These are phyloP conservation scores for Syncephalastrum contaminatum DNA, from an alignment of 371 early-diverging fungal genomes.

Conservation along the genomic window DNA sequence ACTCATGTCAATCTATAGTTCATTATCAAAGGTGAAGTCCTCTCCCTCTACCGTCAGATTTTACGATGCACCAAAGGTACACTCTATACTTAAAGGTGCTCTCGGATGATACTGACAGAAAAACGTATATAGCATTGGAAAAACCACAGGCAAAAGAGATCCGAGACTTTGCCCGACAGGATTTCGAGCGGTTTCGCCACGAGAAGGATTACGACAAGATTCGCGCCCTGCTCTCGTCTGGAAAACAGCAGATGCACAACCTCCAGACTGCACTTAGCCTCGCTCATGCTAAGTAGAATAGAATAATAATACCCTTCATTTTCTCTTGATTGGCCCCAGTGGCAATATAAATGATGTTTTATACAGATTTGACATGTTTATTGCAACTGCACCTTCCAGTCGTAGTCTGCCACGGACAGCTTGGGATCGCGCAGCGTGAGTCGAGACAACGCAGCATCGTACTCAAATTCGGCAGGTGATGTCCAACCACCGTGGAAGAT, in stretches of 20 bases:
- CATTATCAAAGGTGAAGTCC: slow-evolving; percentile 51
- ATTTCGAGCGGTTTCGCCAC: slow-evolving; percentile 61
- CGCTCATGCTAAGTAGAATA: slow-evolving; percentile 26
- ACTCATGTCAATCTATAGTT: slow-evolving; percentile 36
- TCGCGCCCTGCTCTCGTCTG: slow-evolving; percentile 52
- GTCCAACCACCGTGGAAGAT: slow-evolving; percentile 16
- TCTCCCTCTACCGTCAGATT: slow-evolving; percentile 62
- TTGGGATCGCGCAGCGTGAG: slow-evolving; percentile 70
- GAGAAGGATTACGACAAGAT: slow-evolving; percentile 60
- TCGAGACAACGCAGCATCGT: slow-evolving; percentile 24
- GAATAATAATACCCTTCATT: no score
- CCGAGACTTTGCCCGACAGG: slow-evolving; percentile 57
- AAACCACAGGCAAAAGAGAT: slow-evolving; percentile 52
- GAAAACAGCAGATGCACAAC: slow-evolving; percentile 62
- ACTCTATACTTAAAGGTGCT: not conserved
- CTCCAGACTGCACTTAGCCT: slow-evolving; percentile 49
- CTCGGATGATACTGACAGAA: not conserved
- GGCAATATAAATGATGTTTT: no score
- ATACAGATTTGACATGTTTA: no score
- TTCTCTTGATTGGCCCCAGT: no score
- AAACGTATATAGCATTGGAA: slow-evolving; percentile 31
- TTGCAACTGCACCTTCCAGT: slow-evolving; percentile 51
- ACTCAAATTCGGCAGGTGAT: slow-evolving; percentile 13
- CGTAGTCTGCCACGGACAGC: slow-evolving; percentile 52
- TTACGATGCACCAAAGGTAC: slow-evolving; percentile 53